Conservation (phyloP, 768 basidiomycete species). For the Boletus tomentosulus region DNA sequence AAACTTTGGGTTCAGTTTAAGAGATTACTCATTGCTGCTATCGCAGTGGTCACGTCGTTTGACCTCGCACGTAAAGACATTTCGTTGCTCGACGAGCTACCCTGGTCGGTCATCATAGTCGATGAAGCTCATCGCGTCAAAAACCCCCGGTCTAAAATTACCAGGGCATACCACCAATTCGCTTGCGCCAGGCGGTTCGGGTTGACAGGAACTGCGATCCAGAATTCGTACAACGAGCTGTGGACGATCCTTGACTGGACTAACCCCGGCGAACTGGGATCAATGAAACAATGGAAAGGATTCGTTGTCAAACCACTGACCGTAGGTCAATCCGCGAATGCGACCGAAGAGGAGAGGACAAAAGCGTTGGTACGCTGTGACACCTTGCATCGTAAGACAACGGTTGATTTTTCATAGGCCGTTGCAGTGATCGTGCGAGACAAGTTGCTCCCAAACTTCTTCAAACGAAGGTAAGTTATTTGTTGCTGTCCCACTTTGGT, state of each 20-base stretch:
- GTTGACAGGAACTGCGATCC: slow-evolving; percentile 78
- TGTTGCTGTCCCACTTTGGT: neutral
- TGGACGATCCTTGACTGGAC: slow-evolving; percentile 94
- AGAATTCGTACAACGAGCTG: slow-evolving; percentile 87
- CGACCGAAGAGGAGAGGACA: slow-evolving; percentile 58
- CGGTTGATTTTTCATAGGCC: slow-evolving; percentile 30
- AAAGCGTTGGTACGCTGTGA: slow-evolving; percentile 43
- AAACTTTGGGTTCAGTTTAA: neutral
- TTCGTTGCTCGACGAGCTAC: slow-evolving; percentile 58
- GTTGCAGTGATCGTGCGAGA: slow-evolving; percentile 62
- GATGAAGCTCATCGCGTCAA: slow-evolving; percentile 94
- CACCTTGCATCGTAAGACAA: neutral
- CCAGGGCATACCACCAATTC: slow-evolving; percentile 69
- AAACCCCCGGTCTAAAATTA: slow-evolving; percentile 64
- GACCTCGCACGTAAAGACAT: slow-evolving; percentile 73
- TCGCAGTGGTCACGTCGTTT: slow-evolving; percentile 74
- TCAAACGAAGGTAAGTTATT: slow-evolving; percentile 62
- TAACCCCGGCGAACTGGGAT: slow-evolving; percentile 77
- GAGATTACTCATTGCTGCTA: neutral
- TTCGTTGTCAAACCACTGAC: slow-evolving; percentile 67
- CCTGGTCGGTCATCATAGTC: slow-evolving; percentile 71
- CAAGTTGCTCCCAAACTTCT: slow-evolving; percentile 75
- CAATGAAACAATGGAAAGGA: slow-evolving; percentile 68
- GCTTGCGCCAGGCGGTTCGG: slow-evolving; percentile 70
- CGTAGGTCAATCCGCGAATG: slow-evolving; percentile 60